Conservation (phyloP, 306 rosid genomes). For the Lagenaria siceraria region DNA sequence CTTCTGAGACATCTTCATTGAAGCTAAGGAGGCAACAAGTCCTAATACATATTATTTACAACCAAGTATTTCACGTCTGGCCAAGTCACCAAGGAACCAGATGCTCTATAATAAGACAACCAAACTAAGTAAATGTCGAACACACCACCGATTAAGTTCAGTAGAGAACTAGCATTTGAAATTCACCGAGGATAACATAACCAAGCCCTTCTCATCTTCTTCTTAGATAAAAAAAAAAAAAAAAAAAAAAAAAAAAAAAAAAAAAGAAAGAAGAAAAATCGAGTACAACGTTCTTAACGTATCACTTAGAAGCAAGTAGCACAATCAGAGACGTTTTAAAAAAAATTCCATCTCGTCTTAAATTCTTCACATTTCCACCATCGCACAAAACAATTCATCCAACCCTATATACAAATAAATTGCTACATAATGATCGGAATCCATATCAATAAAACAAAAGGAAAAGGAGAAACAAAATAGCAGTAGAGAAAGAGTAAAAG, state of each 20-base stretch:
- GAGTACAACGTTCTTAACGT: background rate
- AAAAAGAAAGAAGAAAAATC: background rate
- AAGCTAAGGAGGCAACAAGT: background rate
- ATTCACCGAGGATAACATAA: background rate
- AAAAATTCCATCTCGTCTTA: background rate
- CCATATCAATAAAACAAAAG: background rate
- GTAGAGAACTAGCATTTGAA: background rate
- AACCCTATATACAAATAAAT: background rate
- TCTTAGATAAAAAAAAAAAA: background rate
- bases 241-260: background rate
- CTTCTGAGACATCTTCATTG: background rate
- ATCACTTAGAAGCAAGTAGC: background rate
- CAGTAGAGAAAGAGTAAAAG: background rate
- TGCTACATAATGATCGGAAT: background rate
- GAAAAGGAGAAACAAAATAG: background rate
- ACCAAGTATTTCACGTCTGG: background rate
- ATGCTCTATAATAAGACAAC: background rate
- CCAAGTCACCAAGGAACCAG: background rate
- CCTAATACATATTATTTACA: background rate
- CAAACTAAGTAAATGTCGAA: background rate
- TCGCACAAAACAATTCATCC: background rate
- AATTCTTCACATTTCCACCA: background rate
- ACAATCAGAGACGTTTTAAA: background rate
- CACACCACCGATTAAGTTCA: background rate
- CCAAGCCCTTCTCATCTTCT: background rate